Percentiles rank a stretch among this genome's conserved stretches.
Conservation (phyloP, 331 rosid species). For the Phaseolus coccineus region DNA sequence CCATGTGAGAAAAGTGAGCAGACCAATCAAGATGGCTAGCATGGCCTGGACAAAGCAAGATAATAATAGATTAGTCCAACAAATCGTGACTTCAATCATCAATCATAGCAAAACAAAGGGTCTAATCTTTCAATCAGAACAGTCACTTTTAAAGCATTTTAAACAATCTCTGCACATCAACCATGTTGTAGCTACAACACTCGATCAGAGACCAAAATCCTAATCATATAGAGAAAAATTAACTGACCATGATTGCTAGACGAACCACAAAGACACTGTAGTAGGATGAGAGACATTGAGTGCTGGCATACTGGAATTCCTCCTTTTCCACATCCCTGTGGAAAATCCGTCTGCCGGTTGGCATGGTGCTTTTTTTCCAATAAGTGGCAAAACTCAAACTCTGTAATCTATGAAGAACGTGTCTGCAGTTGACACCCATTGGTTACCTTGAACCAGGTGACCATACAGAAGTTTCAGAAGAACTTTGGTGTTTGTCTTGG, state of each 20-base stretch:
- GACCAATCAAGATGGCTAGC: conserved; percentile 94
- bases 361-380: conserved; percentile 51
- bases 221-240: background rate
- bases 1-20: conserved; percentile 93
- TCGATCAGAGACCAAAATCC: conserved; percentile 6
- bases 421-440: conserved; percentile 63
- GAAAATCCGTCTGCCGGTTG: conserved; percentile 57
- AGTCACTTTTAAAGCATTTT: background rate
- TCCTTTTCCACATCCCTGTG: conserved; percentile 89
- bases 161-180: conserved; percentile 12
- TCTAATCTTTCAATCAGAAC: conserved; percentile 13
- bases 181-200: conserved; percentile 1
- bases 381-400: conserved; percentile 52
- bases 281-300: conserved; percentile 85
- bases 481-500: conserved; percentile 43
- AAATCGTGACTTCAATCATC: background rate
- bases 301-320: conserved; percentile 69
- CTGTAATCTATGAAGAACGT: conserved; percentile 55
- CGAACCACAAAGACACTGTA: conserved; percentile 98
- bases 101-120: conserved; percentile 8
- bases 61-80: conserved; percentile 17
- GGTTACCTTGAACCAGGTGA: conserved; percentile 50
- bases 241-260: conserved; percentile 88
- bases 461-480: conserved; percentile 51
- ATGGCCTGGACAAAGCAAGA: conserved; percentile 65